Evolutionary conservation across 108 stramenopile species (phyloP), one percentile per base, ranked within the genome.

Genomic region (Aureococcus anophagefferens): DNA sequence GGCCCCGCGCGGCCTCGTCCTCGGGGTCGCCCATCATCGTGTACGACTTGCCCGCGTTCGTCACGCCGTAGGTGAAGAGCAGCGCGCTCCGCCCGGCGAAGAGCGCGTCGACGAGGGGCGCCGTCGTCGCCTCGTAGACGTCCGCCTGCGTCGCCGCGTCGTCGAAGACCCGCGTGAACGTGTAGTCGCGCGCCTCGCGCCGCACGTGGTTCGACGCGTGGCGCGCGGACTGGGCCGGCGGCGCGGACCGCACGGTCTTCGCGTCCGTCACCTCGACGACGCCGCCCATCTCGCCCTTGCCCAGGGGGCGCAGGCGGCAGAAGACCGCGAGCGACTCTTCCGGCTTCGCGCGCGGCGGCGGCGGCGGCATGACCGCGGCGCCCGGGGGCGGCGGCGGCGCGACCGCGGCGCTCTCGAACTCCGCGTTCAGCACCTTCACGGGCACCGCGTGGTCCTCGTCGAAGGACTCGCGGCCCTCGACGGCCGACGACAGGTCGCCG

Each of bases 11-110:
- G 0, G 11, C 71, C 14, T 79, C 71, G 21, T 59, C 51, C 21
- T 16, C 51, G 21, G 14, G 51, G n/a, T 68, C 83, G 13, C 98
- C 98, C 73, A 93, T 89, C 33, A 99, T 89, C 34, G 96, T 99
- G 79, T 96, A 86, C 0, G 96, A 96, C 80, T 98, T 99, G 13
- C 98, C 98, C 0, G 98, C 96, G 74, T 98, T 98, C 21, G 98
- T 99, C 51, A 98, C 92, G 13, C 98, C 98, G 69, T 98, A 94
- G 15, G 95, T 90, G 72, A 99, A 99, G 13, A 99, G 75, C 17
- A 99, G 75, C 25, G 88, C 90, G 16, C 89, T 90, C 63, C 85
- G 78, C 34, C 81, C 86, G 29, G 80, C 70, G 65, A 90, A 84
- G n/a, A 93, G 65, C 33, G 81, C 82, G 7, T 89, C 73, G 7